Evolutionary conservation across 2,329 filamentous ascomycete genomes (phyloP), one percentile per base, ranked within the genome.

Genomic region (Cercospora zeina): DNA sequence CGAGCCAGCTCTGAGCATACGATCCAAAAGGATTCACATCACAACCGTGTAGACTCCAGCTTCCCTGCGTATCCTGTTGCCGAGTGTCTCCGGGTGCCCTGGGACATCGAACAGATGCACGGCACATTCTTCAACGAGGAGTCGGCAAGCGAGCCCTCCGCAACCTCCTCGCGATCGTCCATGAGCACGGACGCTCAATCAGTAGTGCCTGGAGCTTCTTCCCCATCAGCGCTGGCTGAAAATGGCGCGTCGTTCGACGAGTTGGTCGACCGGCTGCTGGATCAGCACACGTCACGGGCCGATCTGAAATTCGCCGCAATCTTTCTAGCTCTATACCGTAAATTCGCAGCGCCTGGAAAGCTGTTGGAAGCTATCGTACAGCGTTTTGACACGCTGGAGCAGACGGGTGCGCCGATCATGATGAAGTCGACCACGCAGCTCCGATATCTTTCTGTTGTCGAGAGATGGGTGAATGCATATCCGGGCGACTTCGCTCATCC

Each of bases 261-360:
- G 62, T 75, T 82, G 4, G 91, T 97, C 19, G 91, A 96, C 75
- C 88, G 92, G n/a, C 82, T 99, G 42, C 82, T 97, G 24, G 84
- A 88, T 0, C 85, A 90, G 65, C 90, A 90, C 36, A 88, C 93
- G 79, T 92, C 90, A 30, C 92, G 91, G 72, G 84, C 88, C n/a
- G 95, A 97, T 73, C 83, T 85, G 62, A 96, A 96, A 75, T 99
- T 97, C 72, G 85, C 86, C 1, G 87, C 92, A 49, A 87, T 96
- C 16, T 97, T 97, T 71, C 81, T 97, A 31, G 96, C 93, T 67
- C 81, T 97, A 13, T 97, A 97, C 77, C 89, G 95, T 65, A 96
- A 95, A 75, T 97, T 99, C 73, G 89, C 91, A 3, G 86, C 93
- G 1, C 95, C 95, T 0, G 83, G 85, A 9, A 84, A 89, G 67